Percentiles rank a stretch among this genome's conserved stretches.
These are phyloP conservation scores for Scheffersomyces stipitis DNA, from an alignment of 805 yeast genomes.

Conservation along the genomic window DNA sequence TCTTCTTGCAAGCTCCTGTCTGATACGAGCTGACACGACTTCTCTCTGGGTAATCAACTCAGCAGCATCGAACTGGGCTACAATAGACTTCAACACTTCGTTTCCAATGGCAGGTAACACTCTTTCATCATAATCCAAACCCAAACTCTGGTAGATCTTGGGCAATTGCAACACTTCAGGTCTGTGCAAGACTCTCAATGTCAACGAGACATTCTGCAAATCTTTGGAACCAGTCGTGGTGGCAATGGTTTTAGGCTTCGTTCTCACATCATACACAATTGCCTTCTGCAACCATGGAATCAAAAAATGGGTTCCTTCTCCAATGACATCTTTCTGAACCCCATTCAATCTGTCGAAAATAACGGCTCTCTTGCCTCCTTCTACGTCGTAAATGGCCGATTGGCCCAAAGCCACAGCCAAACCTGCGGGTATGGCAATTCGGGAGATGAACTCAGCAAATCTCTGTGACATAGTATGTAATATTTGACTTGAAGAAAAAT, in stretches of 20 bases:
- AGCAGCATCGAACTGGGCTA: constrained; percentile 94
- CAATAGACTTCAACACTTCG: constrained; percentile 85
- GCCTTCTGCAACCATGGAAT: constrained; percentile 97
- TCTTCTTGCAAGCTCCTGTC: constrained; percentile 79
- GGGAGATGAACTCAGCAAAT: constrained; percentile 36
- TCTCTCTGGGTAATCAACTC: constrained; percentile 97
- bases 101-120: constrained; percentile 91
- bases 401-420: constrained; percentile 69
- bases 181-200: constrained; percentile 89
- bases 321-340: constrained; percentile 82
- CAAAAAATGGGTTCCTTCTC: constrained; percentile 96
- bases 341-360: constrained; percentile 90
- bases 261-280: constrained; percentile 85
- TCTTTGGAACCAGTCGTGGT: constrained; percentile 97
- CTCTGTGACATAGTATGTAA: constrained; percentile 32
- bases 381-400: constrained; percentile 87
- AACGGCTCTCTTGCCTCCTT: constrained; percentile 95
- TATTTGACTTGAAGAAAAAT: no score
- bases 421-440: constrained; percentile 71
- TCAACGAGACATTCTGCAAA: constrained; percentile 90
- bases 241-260: constrained; percentile 90
- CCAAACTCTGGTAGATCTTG: constrained; percentile 83
- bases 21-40: constrained; percentile 83
- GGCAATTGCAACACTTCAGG: constrained; percentile 88
- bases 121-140: constrained; percentile 92